These are phyloP conservation scores for Cercophora scortea DNA, from an alignment of 495 filamentous ascomycete species.

Conservation along the genomic window DNA sequence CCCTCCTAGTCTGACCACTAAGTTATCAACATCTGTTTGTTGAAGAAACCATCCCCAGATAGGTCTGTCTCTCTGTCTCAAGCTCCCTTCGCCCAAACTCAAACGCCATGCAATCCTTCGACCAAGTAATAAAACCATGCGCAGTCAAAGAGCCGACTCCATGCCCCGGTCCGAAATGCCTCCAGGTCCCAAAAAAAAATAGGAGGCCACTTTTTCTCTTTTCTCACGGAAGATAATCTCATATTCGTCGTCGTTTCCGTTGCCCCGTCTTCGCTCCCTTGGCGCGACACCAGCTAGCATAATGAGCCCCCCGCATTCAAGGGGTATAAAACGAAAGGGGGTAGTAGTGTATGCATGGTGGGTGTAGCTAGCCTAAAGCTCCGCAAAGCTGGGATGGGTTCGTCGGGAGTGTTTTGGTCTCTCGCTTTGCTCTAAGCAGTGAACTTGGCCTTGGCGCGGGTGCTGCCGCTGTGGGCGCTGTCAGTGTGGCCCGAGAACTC, in stretches of 20 bases:
- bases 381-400: not conserved
- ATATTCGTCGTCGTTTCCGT: constrained; percentile 3
- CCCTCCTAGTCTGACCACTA: not conserved
- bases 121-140: not conserved
- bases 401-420: not conserved
- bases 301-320: not conserved
- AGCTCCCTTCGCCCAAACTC: not conserved
- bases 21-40: not conserved
- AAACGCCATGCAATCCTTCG: constrained; percentile 3
- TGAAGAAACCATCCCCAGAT: not conserved
- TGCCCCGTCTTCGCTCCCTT: not conserved
- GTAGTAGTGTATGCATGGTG: not conserved
- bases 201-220: not conserved
- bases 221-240: not conserved
- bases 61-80: not conserved
- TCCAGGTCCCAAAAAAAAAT: not conserved
- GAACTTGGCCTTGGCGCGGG: constrained; percentile 90
- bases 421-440: constrained; percentile 44
- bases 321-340: not conserved
- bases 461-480: constrained; percentile 83
- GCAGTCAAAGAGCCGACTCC: not conserved
- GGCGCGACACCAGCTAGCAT: not conserved
- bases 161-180: not conserved
- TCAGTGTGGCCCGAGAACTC: constrained; percentile 98
- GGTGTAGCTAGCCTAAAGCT: not conserved